Evolutionary conservation across 2,329 filamentous ascomycete genomes (phyloP).

Genomic region (Xylaria arbuscula): DNA sequence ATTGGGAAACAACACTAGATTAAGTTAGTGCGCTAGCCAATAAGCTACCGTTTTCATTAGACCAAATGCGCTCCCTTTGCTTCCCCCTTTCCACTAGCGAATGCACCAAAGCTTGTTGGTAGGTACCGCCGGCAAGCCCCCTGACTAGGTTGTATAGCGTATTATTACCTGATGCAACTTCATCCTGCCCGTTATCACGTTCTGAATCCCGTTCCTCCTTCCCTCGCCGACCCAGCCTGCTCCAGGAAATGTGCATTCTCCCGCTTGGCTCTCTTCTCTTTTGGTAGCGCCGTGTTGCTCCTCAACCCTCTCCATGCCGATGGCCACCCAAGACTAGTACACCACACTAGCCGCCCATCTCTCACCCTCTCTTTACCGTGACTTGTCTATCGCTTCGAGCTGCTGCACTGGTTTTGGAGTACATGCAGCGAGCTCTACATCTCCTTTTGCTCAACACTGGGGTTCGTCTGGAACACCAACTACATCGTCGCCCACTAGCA

Average conservation of each 20-base stretch:
- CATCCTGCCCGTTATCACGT: slow-evolving; percentile 25
- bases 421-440: slow-evolving; percentile 20
- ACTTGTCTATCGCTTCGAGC: slow-evolving; percentile 30
- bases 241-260: slow-evolving; percentile 33
- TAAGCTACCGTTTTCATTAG: slow-evolving; percentile 17
- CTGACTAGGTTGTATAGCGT: slow-evolving; percentile 22
- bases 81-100: slow-evolving; percentile 21
- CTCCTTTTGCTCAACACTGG: slow-evolving; percentile 25
- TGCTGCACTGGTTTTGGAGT: slow-evolving; percentile 24
- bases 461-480: slow-evolving; percentile 25
- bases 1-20: not conserved
- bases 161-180: slow-evolving; percentile 31
- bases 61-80: not conserved
- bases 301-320: slow-evolving; percentile 18
- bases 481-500: slow-evolving; percentile 31
- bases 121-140: slow-evolving; percentile 30
- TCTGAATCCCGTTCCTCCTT: slow-evolving; percentile 34
- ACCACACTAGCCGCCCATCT: slow-evolving; percentile 23
- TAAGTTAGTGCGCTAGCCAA: slow-evolving; percentile 1
- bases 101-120: slow-evolving; percentile 23
- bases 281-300: slow-evolving; percentile 26
- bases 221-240: slow-evolving; percentile 32
- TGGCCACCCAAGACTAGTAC: slow-evolving; percentile 24
- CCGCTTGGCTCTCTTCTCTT: slow-evolving; percentile 29
- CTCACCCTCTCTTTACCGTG: slow-evolving; percentile 21